A percentile compares a stretch with the other conserved stretches of the same genome.
Evolutionary conservation across 352 stramenopile species (phyloP).

Genomic region (Pilasporangium apinafurcum): DNA sequence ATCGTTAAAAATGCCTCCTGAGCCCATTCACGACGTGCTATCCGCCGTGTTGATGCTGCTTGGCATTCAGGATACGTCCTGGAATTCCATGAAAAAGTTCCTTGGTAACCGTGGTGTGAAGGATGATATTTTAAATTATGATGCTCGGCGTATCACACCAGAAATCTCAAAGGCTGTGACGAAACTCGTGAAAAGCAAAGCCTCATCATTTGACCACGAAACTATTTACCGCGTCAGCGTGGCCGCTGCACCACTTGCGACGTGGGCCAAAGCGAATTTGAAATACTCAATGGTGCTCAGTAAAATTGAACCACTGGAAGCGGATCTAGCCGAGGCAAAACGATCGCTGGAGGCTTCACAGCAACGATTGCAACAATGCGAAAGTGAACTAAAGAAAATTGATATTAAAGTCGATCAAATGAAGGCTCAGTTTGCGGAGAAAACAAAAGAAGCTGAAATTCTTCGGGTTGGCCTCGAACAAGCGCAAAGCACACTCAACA

Average conservation of each 20-base stretch:
- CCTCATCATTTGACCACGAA: conserved; percentile 90
- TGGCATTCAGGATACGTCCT: conserved; percentile 93
- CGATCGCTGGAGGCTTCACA: conserved; percentile 81
- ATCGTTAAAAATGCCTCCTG: conserved; percentile 92
- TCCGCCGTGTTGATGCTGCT: conserved; percentile 94
- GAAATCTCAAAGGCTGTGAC: conserved; percentile 89
- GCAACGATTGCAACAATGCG: conserved; percentile 82
- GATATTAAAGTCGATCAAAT: conserved; percentile 85
- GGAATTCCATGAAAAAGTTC: conserved; percentile 97
- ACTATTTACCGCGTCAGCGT: conserved; percentile 94
- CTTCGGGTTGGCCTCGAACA: conserved; percentile 82
- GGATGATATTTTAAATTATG: conserved; percentile 96
- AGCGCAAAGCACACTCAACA: conserved; percentile 88
- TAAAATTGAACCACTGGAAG: conserved; percentile 93
- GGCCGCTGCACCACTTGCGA: conserved; percentile 90
- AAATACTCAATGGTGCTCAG: conserved; percentile 94
- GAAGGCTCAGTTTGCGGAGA: conserved; percentile 89
- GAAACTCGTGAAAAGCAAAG: conserved; percentile 92
- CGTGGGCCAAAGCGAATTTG: conserved; percentile 95
- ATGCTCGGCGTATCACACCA: conserved; percentile 87
- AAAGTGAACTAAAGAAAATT: conserved; percentile 90
- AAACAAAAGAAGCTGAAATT: conserved; percentile 91
- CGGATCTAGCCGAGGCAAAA: conserved; percentile 87
- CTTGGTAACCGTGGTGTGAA: conserved; percentile 93
- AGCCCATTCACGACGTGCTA: conserved; percentile 93